phyloP scores from a whole-genome alignment of 2,329 filamentous ascomycete genomes.

The Hymenoscyphus fructigenus region DNA sequence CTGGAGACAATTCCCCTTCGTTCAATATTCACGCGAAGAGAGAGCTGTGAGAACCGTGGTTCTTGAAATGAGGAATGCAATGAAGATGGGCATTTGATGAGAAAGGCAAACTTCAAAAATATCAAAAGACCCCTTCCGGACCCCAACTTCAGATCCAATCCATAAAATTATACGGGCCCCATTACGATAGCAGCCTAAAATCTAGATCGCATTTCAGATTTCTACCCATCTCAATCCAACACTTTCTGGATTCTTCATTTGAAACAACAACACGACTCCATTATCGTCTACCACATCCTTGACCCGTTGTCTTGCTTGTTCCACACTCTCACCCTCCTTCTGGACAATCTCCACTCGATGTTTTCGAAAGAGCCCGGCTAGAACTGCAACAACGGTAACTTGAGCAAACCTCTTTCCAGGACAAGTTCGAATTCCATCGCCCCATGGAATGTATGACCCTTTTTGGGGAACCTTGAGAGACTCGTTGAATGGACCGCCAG shows the following conservation, averaged over 20 bases:
- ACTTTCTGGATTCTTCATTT: conserved; percentile 8
- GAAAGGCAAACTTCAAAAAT: no score
- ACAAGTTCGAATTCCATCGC: conserved; percentile 32
- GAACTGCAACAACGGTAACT: conserved; percentile 33
- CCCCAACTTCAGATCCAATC: no score
- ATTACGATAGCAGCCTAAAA: no score
- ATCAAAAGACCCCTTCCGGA: no score
- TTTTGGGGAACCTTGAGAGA: background rate
- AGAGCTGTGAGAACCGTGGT: no score
- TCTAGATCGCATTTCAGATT: background rate
- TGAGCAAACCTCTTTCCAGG: conserved; percentile 35
- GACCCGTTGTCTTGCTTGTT: background rate
- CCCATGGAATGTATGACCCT: conserved; percentile 31
- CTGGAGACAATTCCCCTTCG: no score
- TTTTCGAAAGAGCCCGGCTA: conserved; percentile 19
- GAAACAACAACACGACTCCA: background rate
- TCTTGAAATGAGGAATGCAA: no score
- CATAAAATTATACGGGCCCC: no score
- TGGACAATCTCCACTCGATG: conserved; percentile 15
- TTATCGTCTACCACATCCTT: background rate
- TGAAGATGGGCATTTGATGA: no score
- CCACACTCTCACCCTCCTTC: background rate
- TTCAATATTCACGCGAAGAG: no score
- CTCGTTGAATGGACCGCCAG: background rate
- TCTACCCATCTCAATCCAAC: conserved; percentile 2